Evolutionary conservation across 2,329 filamentous ascomycete genomes (phyloP).

Genomic region (Keithomyces neogunnii): DNA sequence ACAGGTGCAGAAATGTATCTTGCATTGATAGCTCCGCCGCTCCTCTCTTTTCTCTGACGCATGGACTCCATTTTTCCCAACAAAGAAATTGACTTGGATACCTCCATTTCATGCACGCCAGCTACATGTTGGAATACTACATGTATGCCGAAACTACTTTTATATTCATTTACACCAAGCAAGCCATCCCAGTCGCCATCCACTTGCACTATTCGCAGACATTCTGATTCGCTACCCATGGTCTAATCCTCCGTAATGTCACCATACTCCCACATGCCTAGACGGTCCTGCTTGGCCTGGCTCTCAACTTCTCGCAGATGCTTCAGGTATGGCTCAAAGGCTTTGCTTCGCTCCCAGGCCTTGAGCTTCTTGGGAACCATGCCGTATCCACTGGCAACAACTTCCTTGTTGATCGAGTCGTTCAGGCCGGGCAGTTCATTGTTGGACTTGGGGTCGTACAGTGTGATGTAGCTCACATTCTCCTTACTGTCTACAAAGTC

Average conservation of each 20-base stretch:
- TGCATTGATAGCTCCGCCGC: too few species aligned
- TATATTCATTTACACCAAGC: neutral
- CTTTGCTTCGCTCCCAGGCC: constrained; percentile 71
- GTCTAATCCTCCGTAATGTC: constrained; percentile 84
- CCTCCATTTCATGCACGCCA: neutral
- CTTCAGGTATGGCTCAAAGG: constrained; percentile 62
- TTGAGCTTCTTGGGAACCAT: constrained; percentile 91
- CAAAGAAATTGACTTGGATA: neutral
- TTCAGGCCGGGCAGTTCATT: constrained; percentile 47
- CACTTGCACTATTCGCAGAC: neutral
- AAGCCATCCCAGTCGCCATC: neutral
- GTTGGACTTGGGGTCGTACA: constrained; percentile 68
- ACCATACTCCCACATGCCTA: constrained; percentile 97
- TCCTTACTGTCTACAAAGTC: constrained; percentile 76
- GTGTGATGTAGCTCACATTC: constrained; percentile 73
- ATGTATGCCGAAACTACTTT: constrained; percentile 1
- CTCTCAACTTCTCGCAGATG: constrained; percentile 65
- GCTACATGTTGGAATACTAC: neutral
- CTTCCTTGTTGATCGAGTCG: constrained; percentile 82
- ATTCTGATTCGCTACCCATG: neutral
- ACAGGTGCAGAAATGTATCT: too few species aligned
- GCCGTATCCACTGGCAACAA: constrained; percentile 74
- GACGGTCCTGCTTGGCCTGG: constrained; percentile 68
- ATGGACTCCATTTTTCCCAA: too few species aligned
- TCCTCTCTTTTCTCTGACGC: too few species aligned